Base-by-base conservation (phyloP, 2,329 filamentous ascomycete species). In the Calonectria naviculata region DNA sequence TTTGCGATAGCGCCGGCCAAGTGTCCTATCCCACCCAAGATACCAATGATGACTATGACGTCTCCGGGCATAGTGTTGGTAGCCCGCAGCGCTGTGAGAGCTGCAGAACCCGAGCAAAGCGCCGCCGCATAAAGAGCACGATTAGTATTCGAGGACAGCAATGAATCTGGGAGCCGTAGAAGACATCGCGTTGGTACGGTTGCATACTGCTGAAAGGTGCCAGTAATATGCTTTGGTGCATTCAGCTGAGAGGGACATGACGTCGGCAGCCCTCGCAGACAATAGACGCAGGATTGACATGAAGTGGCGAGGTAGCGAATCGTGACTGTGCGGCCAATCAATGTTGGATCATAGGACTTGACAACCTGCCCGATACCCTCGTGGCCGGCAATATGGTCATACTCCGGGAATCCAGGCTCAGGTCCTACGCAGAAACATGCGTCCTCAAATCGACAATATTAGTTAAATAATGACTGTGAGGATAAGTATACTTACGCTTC, bases 151-250 rank as follows among this genome's bases (percentile, higher is more conserved):
- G 64, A 44, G 2, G 26, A 24, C 29, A 58, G 17, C 5, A 65
- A 24, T 5, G 5, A 26, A n/a, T 58, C n/a, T 5, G 64, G 64
- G 2, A 66, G 21, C 2, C 13, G 28, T 13, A 66, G 15, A 36
- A 66, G 47, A 21, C 64, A 66, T 15, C 36, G 29, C 3, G n/a
- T 9, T 3, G 64, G 64, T 7, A 58, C 28, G 2, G 52, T 58
- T 2, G 49, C 64, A 28, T 58, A 66, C 41, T 66, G 36, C 21
- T 66, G 64, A 38, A 66, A 66, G 2, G 64, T 66, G 28, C 64
- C 64, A 17, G 17, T 2, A 5, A 66, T 29, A 3, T 66, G 64
- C 15, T 66, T 66, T 2, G 64, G 26, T 28, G 34, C 26, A 41
- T 66, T 58, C 1, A 46, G n/a, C 15, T 66, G 64, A 31, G 21